Conservation (phyloP, 306 rosid genomes). For the Ormosia emarginata region DNA sequence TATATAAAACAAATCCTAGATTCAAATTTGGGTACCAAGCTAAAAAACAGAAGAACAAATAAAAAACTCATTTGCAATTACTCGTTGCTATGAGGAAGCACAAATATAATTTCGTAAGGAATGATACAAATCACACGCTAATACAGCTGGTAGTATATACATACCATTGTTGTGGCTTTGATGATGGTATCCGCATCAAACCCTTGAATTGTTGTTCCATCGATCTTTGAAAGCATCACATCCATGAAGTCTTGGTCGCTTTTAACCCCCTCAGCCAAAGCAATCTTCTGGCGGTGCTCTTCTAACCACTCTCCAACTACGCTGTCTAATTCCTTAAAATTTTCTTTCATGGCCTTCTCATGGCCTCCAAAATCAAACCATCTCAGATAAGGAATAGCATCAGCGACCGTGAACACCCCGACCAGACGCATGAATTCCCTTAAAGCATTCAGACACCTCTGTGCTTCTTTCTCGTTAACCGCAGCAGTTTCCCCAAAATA, state of each 20-base stretch:
- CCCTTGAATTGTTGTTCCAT: not conserved
- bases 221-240: not conserved
- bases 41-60: too few species aligned
- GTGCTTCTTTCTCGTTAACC: not conserved
- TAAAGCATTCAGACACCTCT: not conserved
- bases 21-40: too few species aligned
- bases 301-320: not conserved
- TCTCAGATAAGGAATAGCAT: too few species aligned
- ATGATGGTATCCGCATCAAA: not conserved
- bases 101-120: too few species aligned
- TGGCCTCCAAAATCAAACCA: slow-evolving; percentile 4
- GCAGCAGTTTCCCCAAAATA: not conserved
- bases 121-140: too few species aligned
- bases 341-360: not conserved
- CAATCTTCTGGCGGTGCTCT: not conserved
- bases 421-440: not conserved
- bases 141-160: not conserved
- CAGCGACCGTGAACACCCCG: not conserved
- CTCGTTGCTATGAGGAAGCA: not conserved
- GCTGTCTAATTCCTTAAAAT: not conserved
- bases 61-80: not conserved
- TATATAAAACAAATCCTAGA: too few species aligned
- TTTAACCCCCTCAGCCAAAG: not conserved
- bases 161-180: not conserved
- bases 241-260: not conserved